Conservation (phyloP, 352 stramenopile genomes). For the Phytophthora boehmeriae region DNA sequence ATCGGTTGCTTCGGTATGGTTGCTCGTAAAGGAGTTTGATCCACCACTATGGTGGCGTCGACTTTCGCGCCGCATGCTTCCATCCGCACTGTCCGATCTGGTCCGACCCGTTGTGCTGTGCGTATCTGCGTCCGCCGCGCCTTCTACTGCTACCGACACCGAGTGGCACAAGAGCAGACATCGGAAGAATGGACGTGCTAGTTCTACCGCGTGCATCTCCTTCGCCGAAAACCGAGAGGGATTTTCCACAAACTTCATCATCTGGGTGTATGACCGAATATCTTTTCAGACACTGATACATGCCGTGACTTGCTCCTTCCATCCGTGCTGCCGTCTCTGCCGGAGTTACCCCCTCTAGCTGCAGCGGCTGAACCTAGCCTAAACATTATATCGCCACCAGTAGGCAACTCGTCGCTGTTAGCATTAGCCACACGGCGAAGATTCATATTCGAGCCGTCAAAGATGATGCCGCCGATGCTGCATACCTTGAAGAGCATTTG, state of each 20-base stretch:
- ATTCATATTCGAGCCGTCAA: constrained; percentile 77
- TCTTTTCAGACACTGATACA: constrained; percentile 66
- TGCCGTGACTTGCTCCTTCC: constrained; percentile 40
- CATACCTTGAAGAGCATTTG: constrained; percentile 98
- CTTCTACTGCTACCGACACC: constrained; percentile 61
- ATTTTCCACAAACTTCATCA: constrained; percentile 75
- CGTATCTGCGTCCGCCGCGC: constrained; percentile 12
- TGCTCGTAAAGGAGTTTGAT: constrained; percentile 33
- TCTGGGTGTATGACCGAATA: constrained; percentile 63
- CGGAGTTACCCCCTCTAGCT: constrained; percentile 5
- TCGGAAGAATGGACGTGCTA: constrained; percentile 79
- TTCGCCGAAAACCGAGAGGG: constrained; percentile 50
- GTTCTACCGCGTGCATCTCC: constrained; percentile 59
- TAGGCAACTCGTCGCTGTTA: constrained; percentile 17
- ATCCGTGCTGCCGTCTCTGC: constrained; percentile 20
- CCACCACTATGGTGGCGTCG: constrained; percentile 18
- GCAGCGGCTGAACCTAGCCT: constrained; percentile 17
- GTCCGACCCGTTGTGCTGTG: constrained; percentile 15
- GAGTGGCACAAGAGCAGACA: constrained; percentile 86
- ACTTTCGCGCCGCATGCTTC: constrained; percentile 30
- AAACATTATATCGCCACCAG: constrained; percentile 25
- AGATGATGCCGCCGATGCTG: constrained; percentile 91
- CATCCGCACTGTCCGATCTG: constrained; percentile 21
- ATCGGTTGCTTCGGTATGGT: constrained; percentile 31
- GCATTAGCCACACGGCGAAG: constrained; percentile 48